phyloP scores from a whole-genome alignment of 257 asterid genomes.

The Prunella vulgaris region DNA sequence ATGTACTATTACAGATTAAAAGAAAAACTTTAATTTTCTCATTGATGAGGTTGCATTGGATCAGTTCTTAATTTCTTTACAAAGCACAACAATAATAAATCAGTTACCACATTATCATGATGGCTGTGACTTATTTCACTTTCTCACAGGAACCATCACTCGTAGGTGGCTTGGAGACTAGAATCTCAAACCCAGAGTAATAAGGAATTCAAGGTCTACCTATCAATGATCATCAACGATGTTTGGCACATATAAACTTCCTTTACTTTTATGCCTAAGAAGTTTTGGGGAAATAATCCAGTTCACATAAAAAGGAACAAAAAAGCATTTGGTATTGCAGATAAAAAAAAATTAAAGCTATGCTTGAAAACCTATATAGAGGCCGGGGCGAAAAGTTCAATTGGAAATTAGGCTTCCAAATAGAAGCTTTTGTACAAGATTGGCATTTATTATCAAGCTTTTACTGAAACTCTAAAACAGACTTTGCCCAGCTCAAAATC shows the following conservation, averaged over 20 bases:
- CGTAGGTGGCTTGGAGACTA: background rate
- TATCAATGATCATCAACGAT: background rate
- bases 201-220: background rate
- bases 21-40: background rate
- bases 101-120: background rate
- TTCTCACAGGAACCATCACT: background rate
- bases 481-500: background rate
- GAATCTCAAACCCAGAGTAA: background rate
- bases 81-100: background rate
- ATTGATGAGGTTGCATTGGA: background rate
- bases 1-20: no score
- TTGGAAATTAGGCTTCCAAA: background rate
- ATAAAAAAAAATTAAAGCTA: background rate
- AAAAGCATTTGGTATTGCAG: background rate
- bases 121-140: background rate
- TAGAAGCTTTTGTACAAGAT: background rate
- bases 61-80: background rate
- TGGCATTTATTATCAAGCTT: background rate
- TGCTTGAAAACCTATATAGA: no score
- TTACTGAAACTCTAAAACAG: background rate
- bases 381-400: background rate
- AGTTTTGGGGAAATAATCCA: no score
- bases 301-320: no score
- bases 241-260: no score
- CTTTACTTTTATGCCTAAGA: no score